A percentile compares a stretch with the other conserved stretches of the same genome.
Evolutionary conservation across 2,329 filamentous ascomycete species (phyloP).

Genomic region (Microdochium nivale): DNA sequence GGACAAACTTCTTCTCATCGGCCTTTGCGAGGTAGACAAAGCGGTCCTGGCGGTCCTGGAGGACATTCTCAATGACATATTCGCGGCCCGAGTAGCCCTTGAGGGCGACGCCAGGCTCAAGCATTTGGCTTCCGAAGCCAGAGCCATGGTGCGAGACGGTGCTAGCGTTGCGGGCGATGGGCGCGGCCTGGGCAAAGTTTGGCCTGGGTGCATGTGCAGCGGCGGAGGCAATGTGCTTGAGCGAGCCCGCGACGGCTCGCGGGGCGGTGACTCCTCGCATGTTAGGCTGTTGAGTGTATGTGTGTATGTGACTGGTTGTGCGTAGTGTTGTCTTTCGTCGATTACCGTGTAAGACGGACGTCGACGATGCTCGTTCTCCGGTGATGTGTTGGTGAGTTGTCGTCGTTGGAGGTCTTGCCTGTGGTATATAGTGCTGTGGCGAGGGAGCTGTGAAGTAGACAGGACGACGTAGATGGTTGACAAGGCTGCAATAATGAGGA

Average conservation of each 20-base stretch:
- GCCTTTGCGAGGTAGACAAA: conserved; percentile 24
- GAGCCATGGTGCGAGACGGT: background rate
- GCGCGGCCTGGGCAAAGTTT: background rate
- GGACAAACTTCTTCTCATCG: conserved; percentile 22
- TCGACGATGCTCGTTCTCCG: background rate
- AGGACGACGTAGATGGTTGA: no score
- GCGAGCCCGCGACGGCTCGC: background rate
- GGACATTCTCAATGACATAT: conserved; percentile 22
- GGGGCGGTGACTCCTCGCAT: background rate
- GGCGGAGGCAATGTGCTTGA: background rate
- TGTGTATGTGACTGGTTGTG: background rate
- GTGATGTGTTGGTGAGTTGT: background rate
- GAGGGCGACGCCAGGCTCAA: conserved; percentile 18
- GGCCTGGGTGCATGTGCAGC: background rate
- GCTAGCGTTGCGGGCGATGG: background rate
- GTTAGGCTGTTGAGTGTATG: no score
- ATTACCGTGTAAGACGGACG: background rate
- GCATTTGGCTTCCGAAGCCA: conserved; percentile 7
- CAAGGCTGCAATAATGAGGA: background rate
- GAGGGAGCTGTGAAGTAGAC: no score
- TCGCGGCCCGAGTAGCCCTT: conserved; percentile 21
- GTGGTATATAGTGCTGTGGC: no score
- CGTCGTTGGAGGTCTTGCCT: background rate
- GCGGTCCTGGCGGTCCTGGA: conserved; percentile 23
- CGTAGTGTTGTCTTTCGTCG: background rate